Base-by-base conservation (phyloP, 1,284 basidiomycete species). In the Malassezia furfur region DNA sequence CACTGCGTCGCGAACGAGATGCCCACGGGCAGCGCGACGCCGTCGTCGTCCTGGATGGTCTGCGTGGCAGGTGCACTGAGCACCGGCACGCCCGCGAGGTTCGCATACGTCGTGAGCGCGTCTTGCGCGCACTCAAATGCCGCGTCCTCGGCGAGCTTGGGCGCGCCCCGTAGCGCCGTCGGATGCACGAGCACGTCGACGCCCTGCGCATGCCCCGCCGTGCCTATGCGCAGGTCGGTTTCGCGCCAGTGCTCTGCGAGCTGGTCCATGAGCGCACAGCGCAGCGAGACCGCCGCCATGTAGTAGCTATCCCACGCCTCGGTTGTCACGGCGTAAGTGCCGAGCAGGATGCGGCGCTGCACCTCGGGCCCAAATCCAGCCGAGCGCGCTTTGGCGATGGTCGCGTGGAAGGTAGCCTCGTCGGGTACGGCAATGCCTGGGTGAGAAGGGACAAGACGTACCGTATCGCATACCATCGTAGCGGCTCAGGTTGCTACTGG, bases 271-370 rank as follows among this genome's bases (percentile, higher is more conserved):
- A 98, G 78, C 7, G 81, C 76, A 39, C 81, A 79, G 1, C 93
- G 83, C 19, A 96, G 81, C 17, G 83, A 80, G 59, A 91, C 85
- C 0, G 94, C 91, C 77, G 93, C 87, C 3, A 96, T 80, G 73
- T 91, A 96, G 75, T 93, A 96, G 72, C 94, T 96, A 77, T 96
- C 87, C 72, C 91, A 94, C 14, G 89, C 90, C 61, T 89, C 88
- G 15, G 91, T 89, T 0, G 86, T 86, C 17, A 98, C 78, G 1
- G 91, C 88, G 72, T 93, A 90, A 0, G 90, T 90, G 0, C 93
- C 93, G 1, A 96, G 79, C n/a, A 96, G 71, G 15, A 98, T 84
- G 1, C 93, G 83, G 67, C 85, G 86, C 75, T 84, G 81, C 1
- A 91, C 91, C 74, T 98, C 93, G 1, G 73, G 67, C 0, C 93